Evolutionary conservation across 495 filamentous ascomycete genomes (phyloP).

Genomic region (Ramalina peruviana): DNA sequence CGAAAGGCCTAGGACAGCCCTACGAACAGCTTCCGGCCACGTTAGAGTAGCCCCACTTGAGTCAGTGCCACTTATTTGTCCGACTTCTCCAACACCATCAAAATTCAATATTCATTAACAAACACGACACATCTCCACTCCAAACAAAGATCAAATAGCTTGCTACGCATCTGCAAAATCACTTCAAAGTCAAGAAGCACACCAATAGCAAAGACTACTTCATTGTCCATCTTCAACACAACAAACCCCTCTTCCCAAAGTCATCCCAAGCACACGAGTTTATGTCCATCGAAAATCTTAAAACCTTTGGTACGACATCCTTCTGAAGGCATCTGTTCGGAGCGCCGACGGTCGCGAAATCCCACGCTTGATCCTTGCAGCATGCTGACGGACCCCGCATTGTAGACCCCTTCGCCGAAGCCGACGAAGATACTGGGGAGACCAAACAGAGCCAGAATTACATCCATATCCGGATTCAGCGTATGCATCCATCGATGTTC

Average conservation of each 20-base stretch:
- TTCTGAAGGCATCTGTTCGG: background rate
- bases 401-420: slow-evolving; percentile 99
- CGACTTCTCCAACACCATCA: background rate
- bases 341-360: background rate
- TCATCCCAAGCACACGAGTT: slow-evolving; percentile 47
- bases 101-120: background rate
- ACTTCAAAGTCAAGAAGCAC: slow-evolving; percentile 8
- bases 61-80: too few species aligned
- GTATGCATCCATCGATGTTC: slow-evolving; percentile 42
- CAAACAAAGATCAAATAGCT: background rate
- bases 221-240: background rate
- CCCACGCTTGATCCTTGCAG: background rate
- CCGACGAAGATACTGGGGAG: slow-evolving; percentile 96
- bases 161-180: slow-evolving; percentile 11
- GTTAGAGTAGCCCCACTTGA: background rate
- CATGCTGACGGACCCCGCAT: background rate
- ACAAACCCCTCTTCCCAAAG: slow-evolving; percentile 4
- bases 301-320: slow-evolving; percentile 78
- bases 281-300: slow-evolving; percentile 99
- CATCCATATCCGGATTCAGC: slow-evolving; percentile 99
- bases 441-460: slow-evolving; percentile 91
- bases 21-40: background rate
- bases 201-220: background rate
- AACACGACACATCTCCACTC: background rate
- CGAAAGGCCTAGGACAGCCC: background rate